Evolutionary conservation across 192 early-diverging fungal genomes (phyloP), one percentile per base, ranked within the genome.

Genomic region (Backusella macrospora): DNA sequence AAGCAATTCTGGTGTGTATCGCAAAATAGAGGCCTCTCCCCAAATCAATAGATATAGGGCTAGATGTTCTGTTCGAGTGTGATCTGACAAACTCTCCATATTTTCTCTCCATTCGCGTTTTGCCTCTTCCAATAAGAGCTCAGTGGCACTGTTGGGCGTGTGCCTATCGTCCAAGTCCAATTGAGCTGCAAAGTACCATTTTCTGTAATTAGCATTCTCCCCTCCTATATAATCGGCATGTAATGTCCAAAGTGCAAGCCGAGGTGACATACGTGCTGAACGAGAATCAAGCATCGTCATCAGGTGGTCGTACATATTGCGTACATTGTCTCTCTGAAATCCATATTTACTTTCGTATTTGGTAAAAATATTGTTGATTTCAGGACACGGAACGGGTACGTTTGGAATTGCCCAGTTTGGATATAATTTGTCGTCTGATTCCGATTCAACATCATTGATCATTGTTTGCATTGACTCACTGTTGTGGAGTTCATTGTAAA

Each of bases 151-250:
- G 15, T 39, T 75, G 2, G 62, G 52, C 21, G 42, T 55, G 13
- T 42, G 47, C 26, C 38, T 34, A 18, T 71, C 70, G 71, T 89
- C 86, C 72, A 83, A 77, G 77, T 89, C 88, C 8, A 89, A 81
- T 75, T 88, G 88, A 14, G 87, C 86, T 38, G 89, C 86, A 76
- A 90, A 89, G 77, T 87, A 90, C 89, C 89, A 90, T 68, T 83
- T 87, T 42, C 88, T 82, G 74, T 90, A 90, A 79, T 90, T 90
- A 23, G 88, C 88, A 49, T 90, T 81, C 75, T 89, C 85, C 15
- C 89, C 89, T 64, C 89, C 89, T 55, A 90, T 81, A 73, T 89
- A 89, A 77, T 90, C 88, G 15, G 89, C 86, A 70, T 90, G 89
- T 43, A 90, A 77, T 75, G 86, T 85, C 44, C 83, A 81, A 44